Conservation (phyloP, 75 land plant genomes). For the Pinus taeda region DNA sequence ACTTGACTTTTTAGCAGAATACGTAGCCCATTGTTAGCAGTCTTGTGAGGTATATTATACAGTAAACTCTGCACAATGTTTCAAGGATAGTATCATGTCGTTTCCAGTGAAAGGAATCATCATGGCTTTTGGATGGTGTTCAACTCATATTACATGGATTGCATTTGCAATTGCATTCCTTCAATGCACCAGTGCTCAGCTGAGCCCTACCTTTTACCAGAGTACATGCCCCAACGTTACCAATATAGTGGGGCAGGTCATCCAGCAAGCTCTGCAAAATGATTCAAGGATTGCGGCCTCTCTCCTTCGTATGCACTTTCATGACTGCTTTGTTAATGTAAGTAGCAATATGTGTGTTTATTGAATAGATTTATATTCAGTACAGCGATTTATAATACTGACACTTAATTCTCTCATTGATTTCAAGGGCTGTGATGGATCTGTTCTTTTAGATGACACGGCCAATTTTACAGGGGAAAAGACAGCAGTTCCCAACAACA, state of each 20-base stretch:
- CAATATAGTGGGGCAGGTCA: slow-evolving; percentile 16
- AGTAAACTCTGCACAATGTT: slow-evolving; percentile 23
- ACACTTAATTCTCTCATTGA: too few relatives aligned
- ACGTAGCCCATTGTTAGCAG: slow-evolving; percentile 34
- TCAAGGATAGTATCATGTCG: too few relatives aligned
- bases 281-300: slow-evolving; percentile 43
- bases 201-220: slow-evolving; percentile 29
- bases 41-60: slow-evolving; percentile 19
- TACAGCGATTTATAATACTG: too few relatives aligned
- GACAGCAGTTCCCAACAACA: slow-evolving; percentile 29
- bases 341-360: neutral
- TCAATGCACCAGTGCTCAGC: slow-evolving; percentile 17
- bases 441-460: slow-evolving; percentile 12
- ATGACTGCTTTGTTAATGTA: slow-evolving; percentile 71
- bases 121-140: too few relatives aligned
- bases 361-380: too few relatives aligned
- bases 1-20: slow-evolving; percentile 23
- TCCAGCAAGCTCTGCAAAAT: slow-evolving; percentile 24
- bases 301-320: slow-evolving; percentile 57
- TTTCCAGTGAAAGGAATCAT: too few relatives aligned
- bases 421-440: slow-evolving; percentile 37
- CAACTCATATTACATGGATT: too few relatives aligned
- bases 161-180: too few relatives aligned
- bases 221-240: slow-evolving; percentile 40
- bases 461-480: slow-evolving; percentile 17